Evolutionary conservation across 345 rosid species (phyloP).

Genomic region (Passiflora organensis): DNA sequence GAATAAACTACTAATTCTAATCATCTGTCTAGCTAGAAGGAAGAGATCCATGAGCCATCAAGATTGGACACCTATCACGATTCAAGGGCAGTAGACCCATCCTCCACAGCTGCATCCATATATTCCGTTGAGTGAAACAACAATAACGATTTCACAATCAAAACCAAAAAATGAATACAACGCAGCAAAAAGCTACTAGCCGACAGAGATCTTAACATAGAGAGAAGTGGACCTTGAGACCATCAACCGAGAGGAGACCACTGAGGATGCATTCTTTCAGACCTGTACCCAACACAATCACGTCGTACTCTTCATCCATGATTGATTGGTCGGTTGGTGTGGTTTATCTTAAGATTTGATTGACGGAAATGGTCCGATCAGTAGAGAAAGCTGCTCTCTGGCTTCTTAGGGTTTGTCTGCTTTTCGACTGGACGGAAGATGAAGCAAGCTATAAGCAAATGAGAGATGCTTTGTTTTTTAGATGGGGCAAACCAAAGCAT

Average conservation of each 20-base stretch:
- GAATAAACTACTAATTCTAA: too few species aligned
- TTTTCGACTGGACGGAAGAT: neutral
- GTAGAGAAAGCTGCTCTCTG: neutral
- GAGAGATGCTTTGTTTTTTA: too few species aligned
- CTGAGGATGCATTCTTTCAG: conserved; percentile 99
- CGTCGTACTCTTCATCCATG: conserved; percentile 97
- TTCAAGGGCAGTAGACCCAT: too few species aligned
- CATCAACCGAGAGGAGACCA: conserved; percentile 98
- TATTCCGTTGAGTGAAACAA: neutral
- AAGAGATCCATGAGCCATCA: too few species aligned
- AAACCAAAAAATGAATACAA: too few species aligned
- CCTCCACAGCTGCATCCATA: neutral
- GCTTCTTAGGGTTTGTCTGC: neutral
- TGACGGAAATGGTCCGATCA: neutral
- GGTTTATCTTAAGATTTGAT: neutral
- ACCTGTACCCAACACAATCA: conserved; percentile 89
- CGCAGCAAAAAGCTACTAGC: too few species aligned
- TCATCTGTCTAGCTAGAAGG: too few species aligned
- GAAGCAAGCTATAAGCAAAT: too few species aligned
- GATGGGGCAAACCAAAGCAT: too few species aligned
- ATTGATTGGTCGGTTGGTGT: neutral
- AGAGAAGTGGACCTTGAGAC: conserved; percentile 61
- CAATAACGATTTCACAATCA: neutral
- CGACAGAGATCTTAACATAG: too few species aligned
- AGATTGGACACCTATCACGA: too few species aligned